Conservation (phyloP, 768 basidiomycete species). For the Lactarius sp. region DNA sequence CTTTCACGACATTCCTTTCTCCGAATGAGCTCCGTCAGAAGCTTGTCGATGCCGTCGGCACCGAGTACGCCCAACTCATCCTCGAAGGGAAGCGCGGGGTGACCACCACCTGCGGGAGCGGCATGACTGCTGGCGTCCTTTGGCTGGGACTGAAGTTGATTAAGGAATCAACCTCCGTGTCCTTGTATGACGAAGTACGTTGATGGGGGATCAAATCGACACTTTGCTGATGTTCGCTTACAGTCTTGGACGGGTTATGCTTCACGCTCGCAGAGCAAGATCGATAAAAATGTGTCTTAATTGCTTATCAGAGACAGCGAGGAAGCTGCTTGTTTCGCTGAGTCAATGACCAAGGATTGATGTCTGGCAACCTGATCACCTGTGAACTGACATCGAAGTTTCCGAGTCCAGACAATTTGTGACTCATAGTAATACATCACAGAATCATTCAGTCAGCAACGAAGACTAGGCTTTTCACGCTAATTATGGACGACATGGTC, state of each 20-base stretch:
- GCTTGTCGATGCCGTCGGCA: conserved; percentile 60
- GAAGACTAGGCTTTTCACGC: background rate
- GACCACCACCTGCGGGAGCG: conserved; percentile 85
- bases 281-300: conserved; percentile 42
- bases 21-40: conserved; percentile 53
- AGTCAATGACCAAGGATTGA: background rate
- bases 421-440: background rate
- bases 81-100: conserved; percentile 57
- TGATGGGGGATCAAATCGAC: background rate
- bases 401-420: too few species aligned
- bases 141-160: conserved; percentile 88
- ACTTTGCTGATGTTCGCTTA: background rate
- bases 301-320: background rate
- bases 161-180: conserved; percentile 48
- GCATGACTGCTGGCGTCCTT: conserved; percentile 94
- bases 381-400: background rate
- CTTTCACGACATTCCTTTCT: conserved; percentile 46
- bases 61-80: conserved; percentile 49
- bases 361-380: too few species aligned
- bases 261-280: conserved; percentile 63
- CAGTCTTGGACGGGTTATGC: conserved; percentile 98
- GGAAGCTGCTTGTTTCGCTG: background rate
- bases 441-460: background rate
- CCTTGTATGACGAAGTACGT: conserved; percentile 92
- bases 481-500: too few species aligned